A percentile compares a stretch with the other conserved stretches of the same genome.
Conservation (phyloP, 176 grass and related monocot genomes). For the Tillandsia leiboldiana region DNA sequence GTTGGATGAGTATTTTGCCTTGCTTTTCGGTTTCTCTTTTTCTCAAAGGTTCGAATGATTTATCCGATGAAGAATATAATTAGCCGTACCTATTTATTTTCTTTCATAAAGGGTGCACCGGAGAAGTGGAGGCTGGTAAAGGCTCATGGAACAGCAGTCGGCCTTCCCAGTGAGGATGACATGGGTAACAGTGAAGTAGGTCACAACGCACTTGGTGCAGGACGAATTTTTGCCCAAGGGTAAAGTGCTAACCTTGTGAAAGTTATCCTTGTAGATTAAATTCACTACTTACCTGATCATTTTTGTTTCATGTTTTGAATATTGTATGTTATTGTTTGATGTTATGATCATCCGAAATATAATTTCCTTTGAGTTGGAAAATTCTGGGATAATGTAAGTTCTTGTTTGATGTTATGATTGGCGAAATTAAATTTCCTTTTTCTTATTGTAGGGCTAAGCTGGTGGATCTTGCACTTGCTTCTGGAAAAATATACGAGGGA, state of each 20-base stretch:
- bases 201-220: constrained; percentile 95
- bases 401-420: no score
- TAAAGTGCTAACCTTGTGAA: constrained; percentile 29
- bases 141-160: constrained; percentile 92
- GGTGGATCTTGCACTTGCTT: constrained; percentile 77
- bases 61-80: no score
- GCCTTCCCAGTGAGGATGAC: constrained; percentile 86
- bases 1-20: background rate
- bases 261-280: no score
- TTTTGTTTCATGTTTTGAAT: no score
- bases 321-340: no score
- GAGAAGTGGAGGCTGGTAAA: constrained; percentile 87
- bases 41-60: no score
- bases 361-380: no score
- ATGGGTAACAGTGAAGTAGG: constrained; percentile 99
- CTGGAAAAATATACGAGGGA: constrained; percentile 76
- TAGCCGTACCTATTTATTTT: background rate
- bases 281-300: no score
- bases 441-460: constrained; percentile 55
- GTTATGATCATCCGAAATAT: no score
- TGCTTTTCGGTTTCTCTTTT: no score
- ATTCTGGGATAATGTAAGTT: no score
- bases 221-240: constrained; percentile 83
- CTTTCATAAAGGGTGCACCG: constrained; percentile 53
- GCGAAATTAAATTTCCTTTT: no score